Conservation (phyloP, 768 basidiomycete species). For the Sporobolomyces phaffii region DNA sequence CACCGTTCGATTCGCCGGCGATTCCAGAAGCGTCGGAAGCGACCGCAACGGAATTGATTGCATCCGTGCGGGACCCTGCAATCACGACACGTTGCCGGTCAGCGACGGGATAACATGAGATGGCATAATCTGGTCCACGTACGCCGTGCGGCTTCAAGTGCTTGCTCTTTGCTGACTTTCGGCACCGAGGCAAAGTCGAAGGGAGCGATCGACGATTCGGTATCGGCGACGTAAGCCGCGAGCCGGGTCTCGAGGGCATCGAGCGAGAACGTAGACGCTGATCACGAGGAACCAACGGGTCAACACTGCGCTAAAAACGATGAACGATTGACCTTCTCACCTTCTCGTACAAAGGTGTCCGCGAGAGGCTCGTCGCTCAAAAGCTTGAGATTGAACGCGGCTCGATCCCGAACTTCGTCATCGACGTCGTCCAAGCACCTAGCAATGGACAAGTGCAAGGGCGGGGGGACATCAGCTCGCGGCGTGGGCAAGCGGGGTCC, state of each 20-base stretch:
- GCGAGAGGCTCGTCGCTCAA: conserved; percentile 74
- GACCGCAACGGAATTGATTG: conserved; percentile 57
- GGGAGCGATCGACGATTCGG: conserved; percentile 60
- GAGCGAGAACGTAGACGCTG: conserved; percentile 91
- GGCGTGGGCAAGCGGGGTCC: no score
- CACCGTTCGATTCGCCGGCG: conserved; percentile 58
- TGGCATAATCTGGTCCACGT: conserved; percentile 46
- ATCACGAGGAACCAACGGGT: neutral
- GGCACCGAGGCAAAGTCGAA: conserved; percentile 82
- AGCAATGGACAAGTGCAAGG: neutral
- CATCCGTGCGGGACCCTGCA: conserved; percentile 36
- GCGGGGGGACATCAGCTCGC: neutral
- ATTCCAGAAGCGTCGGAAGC: conserved; percentile 51
- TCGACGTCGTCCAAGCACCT: conserved; percentile 97
- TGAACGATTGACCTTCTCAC: conserved; percentile 51
- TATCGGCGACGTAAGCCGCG: conserved; percentile 86
- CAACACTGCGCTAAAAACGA: neutral
- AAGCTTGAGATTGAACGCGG: conserved; percentile 83
- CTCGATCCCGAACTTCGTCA: conserved; percentile 96
- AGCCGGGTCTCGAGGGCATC: conserved; percentile 82
- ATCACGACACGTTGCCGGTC: neutral
- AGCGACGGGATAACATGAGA: neutral
- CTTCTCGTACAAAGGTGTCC: conserved; percentile 84
- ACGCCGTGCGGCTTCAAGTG: conserved; percentile 82
- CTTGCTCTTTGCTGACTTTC: conserved; percentile 88